Base-by-base conservation (phyloP, 345 rosid genomes). In the Salix arbutifolia region DNA sequence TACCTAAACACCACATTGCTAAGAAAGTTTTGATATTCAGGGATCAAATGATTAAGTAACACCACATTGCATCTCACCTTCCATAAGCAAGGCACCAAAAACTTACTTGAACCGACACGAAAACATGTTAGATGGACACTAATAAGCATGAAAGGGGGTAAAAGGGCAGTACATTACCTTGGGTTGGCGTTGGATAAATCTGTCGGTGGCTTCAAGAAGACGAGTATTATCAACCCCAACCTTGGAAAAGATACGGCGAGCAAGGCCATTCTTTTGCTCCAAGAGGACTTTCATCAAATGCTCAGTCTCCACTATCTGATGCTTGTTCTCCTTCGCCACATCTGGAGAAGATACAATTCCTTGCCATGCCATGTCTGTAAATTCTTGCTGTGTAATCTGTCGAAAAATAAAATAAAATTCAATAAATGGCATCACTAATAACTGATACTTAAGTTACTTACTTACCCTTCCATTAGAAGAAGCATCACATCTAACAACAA, bases 321-420 rank as follows among this genome's bases (percentile, higher is more conserved):
- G 98, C 87, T 94, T 96, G 74, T 94, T 92, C 82, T 91, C 97
- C 40, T 90, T 96, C 0, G 99, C 99, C 23, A 96, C 93, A 71
- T 96, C 98, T 6, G 96, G 98, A 0, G 96, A 96, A 1, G 94
- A 94, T 72, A 96, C 97, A 79, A 96, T 88, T 26, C 90, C 96
- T 89, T 96, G 99, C 99, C 99, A 96, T 23, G 98, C 99, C 99
- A 96, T 91, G 37, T 94, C 99, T 6, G 99, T 96, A 67, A 92
- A 96, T 37, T 96, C 98, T 83, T 94, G 97, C 73, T 94, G 99
- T 4, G 97, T 88, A 30, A 94, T 91, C 99, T 96, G 85, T 70
- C 40, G 46, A 40, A 12, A 40, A 40, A 40, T 40, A 40, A 9
- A 40, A 40, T 40, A 66, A 16, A 30, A 66, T 23, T 11, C n/a